Conservation (phyloP, 2,329 filamentous ascomycete species). For the Cryoendolithus antarcticus region DNA sequence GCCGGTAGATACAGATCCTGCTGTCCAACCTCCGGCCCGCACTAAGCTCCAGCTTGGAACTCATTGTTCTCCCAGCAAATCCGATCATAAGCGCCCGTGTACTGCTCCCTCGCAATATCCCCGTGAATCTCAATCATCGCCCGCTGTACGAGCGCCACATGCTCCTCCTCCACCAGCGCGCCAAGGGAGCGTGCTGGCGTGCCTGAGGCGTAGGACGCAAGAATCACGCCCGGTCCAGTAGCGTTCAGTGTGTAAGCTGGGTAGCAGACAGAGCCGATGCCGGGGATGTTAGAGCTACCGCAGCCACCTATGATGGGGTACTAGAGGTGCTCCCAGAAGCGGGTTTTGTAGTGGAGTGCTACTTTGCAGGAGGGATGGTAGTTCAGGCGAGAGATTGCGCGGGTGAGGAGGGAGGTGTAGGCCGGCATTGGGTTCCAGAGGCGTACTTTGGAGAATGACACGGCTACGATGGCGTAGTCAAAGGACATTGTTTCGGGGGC, state of each 20-base stretch:
- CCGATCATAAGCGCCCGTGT: slow-evolving; percentile 52
- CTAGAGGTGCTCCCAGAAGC: slow-evolving; percentile 45
- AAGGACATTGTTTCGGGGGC: slow-evolving; percentile 38
- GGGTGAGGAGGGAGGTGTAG: slow-evolving; percentile 38
- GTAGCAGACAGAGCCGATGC: slow-evolving; percentile 53
- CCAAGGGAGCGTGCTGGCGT: slow-evolving; percentile 34
- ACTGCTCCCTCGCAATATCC: slow-evolving; percentile 45
- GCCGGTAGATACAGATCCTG: slow-evolving; percentile 59
- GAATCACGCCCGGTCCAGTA: slow-evolving; percentile 48
- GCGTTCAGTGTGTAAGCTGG: slow-evolving; percentile 55
- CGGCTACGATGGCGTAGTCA: slow-evolving; percentile 55
- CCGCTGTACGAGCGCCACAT: slow-evolving; percentile 50
- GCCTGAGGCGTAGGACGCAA: slow-evolving; percentile 46
- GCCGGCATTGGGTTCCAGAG: slow-evolving; percentile 45
- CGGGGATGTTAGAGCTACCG: slow-evolving; percentile 47
- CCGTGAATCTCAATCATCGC: slow-evolving; percentile 59
- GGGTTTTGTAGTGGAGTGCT: slow-evolving; percentile 54
- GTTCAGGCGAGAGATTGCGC: slow-evolving; percentile 37
- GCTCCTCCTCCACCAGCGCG: slow-evolving; percentile 44
- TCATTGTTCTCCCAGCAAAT: slow-evolving; percentile 55
- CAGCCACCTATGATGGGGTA: slow-evolving; percentile 52
- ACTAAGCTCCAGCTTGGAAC: slow-evolving; percentile 52
- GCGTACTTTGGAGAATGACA: slow-evolving; percentile 52
- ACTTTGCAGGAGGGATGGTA: slow-evolving; percentile 44
- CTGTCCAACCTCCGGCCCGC: slow-evolving; percentile 44